Evolutionary conservation across 139 green algal species (phyloP).

Genomic region (Coelastrella sp.): DNA sequence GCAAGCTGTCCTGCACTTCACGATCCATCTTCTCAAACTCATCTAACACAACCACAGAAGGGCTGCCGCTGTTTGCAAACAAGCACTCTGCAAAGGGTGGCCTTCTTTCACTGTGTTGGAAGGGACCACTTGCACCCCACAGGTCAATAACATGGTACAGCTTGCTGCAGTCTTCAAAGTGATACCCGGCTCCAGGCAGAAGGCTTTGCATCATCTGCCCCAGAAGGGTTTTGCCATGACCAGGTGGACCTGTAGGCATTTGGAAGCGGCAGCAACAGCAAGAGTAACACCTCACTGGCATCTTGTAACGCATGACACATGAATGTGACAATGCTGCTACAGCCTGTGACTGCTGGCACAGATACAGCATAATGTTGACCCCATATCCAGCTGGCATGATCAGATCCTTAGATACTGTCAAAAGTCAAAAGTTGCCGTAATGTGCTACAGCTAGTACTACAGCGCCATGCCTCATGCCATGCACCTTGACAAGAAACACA

Average conservation of each 20-base stretch:
- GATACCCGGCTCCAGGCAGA: background rate
- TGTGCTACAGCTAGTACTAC: too few species aligned
- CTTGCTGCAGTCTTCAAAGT: slow-evolving; percentile 27
- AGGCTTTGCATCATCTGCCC: slow-evolving; percentile 3
- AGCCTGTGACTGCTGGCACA: too few species aligned
- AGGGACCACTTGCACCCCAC: background rate
- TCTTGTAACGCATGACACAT: background rate
- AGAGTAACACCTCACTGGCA: background rate
- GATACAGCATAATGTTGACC: too few species aligned
- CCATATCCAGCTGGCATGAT: too few species aligned
- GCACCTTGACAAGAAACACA: too few species aligned
- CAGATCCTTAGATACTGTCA: too few species aligned
- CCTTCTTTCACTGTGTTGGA: background rate
- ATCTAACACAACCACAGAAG: slow-evolving; percentile 5
- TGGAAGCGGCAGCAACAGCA: background rate
- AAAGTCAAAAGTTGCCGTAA: too few species aligned
- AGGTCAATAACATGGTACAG: background rate
- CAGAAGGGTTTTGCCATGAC: slow-evolving; percentile 25
- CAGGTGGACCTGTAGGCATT: slow-evolving; percentile 2
- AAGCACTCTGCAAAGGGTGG: background rate
- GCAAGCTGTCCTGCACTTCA: background rate
- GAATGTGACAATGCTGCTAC: background rate
- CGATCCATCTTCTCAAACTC: slow-evolving; percentile 22
- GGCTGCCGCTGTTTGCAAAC: background rate
- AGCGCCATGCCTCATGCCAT: too few species aligned